Evolutionary conservation across 805 yeast genomes (phyloP), one percentile per base, ranked within the genome.

Genomic region (Jamesozyma spencerorum): DNA sequence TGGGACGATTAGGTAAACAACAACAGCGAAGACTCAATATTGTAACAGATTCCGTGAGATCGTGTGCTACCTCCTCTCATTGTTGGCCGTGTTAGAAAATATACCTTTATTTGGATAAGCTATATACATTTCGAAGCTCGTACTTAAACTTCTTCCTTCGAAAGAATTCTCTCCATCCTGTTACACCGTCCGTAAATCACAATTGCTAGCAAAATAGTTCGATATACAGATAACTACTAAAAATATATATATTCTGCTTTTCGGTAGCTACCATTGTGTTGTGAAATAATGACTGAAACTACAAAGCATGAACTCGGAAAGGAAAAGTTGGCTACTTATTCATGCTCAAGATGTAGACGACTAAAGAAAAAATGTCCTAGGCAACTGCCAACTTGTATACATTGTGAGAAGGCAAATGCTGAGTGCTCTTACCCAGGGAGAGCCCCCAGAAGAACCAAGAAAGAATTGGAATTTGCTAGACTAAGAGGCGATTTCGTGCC

Each of bases 361-460:
- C 53, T 71, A 30, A 74, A 73, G 54, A 72, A 72, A 54, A 69
- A 67, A 46, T 74, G 79, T 48, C 59, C 71, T 1, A 67, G 70
- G 46, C 60, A 67, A 18, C 40, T 53, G 1, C 77, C 77, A 0
- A 54, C 47, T 14, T 74, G 79, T 47, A 41, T 46, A 10, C 70
- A 68, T 46, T 74, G 79, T 46, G 36, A 33, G 10, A 65, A 58
- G 41, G 64, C 68, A 6, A 55, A 57, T 6, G 33, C 35, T 2
- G 31, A 18, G 5, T 73, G 78, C 49, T 58, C 56, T 31, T 72
- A 72, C 47, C 67, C 69, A 3, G 70, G 71, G 2, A 58, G 69
- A 40, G 66, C 69, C 1, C 64, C 66, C 24, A 60, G 71, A 50
- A 50, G 74, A 53, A 62, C 61, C 44, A 44, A 60, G 53, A 47